These are phyloP conservation scores for Brassica carinata DNA, from an alignment of 345 rosid species.

Conservation along the genomic window DNA sequence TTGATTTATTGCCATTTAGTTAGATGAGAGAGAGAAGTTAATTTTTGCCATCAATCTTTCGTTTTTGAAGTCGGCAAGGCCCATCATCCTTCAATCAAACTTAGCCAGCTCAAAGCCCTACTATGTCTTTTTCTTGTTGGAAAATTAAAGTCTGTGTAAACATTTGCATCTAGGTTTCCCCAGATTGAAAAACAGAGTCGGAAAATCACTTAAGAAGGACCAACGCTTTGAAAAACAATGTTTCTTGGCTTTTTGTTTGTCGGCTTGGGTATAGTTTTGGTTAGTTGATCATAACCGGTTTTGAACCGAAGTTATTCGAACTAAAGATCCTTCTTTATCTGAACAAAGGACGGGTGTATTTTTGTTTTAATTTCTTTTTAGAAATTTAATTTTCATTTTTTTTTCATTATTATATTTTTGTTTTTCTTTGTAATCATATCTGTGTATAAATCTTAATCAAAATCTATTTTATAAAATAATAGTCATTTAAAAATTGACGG, in stretches of 20 bases:
- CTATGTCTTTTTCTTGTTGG: not conserved
- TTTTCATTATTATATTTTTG: too few relatives aligned
- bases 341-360: not conserved
- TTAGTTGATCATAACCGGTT: not conserved
- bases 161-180: not conserved
- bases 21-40: not conserved
- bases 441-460: too few relatives aligned
- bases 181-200: not conserved
- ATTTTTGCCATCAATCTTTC: not conserved
- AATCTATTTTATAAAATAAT: too few relatives aligned
- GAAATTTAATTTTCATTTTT: too few relatives aligned
- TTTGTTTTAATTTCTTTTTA: too few relatives aligned
- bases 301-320: not conserved
- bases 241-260: not conserved
- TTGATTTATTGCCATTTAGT: constrained; percentile 11
- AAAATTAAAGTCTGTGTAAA: not conserved
- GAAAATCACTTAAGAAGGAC: not conserved
- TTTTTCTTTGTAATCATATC: too few relatives aligned
- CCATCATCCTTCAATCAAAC: constrained; percentile 17
- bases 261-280: not conserved
- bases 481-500: too few relatives aligned
- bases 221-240: not conserved
- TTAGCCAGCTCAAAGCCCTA: not conserved
- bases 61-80: constrained; percentile 17
- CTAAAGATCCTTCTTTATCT: not conserved